These are phyloP conservation scores for Fusarium tupiense DNA, from an alignment of 2,329 filamentous ascomycete species.

Conservation along the genomic window DNA sequence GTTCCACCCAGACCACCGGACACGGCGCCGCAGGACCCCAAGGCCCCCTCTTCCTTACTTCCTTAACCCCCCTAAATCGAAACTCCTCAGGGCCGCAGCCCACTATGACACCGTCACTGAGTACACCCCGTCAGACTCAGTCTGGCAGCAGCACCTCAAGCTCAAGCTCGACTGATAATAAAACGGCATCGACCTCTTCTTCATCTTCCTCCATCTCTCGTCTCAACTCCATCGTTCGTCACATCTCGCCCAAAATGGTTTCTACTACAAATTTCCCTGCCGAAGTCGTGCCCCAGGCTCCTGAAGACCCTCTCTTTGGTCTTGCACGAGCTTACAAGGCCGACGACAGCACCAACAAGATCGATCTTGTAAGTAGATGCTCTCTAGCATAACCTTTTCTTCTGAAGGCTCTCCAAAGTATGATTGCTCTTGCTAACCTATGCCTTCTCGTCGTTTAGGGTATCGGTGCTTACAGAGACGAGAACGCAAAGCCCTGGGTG, in stretches of 20 bases:
- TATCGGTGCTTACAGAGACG: slow-evolving; percentile 93
- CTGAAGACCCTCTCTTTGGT: slow-evolving; percentile 94
- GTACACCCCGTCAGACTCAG: slow-evolving; percentile 39
- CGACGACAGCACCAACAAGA: slow-evolving; percentile 81
- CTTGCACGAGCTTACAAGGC: slow-evolving; percentile 88
- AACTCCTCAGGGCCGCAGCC: slow-evolving; percentile 42
- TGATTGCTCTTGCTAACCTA: slow-evolving; percentile 15
- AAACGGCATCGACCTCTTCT: slow-evolving; percentile 46
- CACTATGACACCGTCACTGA: slow-evolving; percentile 46
- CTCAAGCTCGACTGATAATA: slow-evolving; percentile 45
- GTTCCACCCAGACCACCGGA: slow-evolving; percentile 40
- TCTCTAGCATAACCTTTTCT: neutral
- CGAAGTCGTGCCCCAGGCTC: slow-evolving; percentile 84
- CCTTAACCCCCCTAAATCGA: slow-evolving; percentile 37
- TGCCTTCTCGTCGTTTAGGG: slow-evolving; percentile 53
- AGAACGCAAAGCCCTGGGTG: slow-evolving; percentile 97
- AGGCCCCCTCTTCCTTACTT: slow-evolving; percentile 23
- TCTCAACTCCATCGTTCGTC: slow-evolving; percentile 71
- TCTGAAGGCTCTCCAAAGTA: neutral
- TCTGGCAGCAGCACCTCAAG: slow-evolving; percentile 36
- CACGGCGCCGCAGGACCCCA: slow-evolving; percentile 34
- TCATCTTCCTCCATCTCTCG: slow-evolving; percentile 61
- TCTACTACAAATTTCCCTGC: slow-evolving; percentile 71
- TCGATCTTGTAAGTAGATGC: slow-evolving; percentile 79
- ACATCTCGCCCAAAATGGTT: slow-evolving; percentile 71